Conservation (phyloP, 345 rosid species). For the Pistacia atlantica region DNA sequence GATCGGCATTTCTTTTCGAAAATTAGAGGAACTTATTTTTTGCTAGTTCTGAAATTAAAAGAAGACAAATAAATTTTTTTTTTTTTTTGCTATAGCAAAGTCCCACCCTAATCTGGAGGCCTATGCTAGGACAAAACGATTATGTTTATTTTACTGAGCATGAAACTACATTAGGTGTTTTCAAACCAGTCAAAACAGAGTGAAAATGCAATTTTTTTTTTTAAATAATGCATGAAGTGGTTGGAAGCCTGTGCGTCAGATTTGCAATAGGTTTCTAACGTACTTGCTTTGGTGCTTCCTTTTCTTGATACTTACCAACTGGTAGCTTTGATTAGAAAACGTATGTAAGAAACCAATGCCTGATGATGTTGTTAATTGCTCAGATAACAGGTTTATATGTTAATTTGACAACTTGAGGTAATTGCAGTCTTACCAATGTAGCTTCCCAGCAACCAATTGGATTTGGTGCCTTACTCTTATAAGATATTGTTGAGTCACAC, state of each 20-base stretch:
- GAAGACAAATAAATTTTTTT: neutral
- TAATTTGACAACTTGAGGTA: neutral
- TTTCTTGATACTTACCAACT: neutral
- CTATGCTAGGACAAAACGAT: neutral
- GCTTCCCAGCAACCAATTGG: neutral
- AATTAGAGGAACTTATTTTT: neutral
- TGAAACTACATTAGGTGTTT: neutral
- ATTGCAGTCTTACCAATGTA: neutral
- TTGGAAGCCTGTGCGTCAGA: neutral
- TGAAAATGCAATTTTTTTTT: neutral
- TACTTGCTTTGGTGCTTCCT: neutral
- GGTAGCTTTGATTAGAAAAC: neutral
- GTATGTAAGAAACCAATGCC: neutral
- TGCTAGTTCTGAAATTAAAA: neutral
- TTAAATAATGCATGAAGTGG: neutral
- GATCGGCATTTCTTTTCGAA: neutral
- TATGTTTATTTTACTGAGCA: neutral
- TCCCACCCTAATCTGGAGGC: constrained; percentile 4
- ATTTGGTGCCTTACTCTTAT: neutral
- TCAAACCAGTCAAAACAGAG: neutral
- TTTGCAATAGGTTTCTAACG: neutral
- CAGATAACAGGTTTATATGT: no score
- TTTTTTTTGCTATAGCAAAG: neutral
- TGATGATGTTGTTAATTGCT: constrained; percentile 4
- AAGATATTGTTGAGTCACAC: neutral